Conservation (phyloP, 1,284 basidiomycete species). For the Gymnopus androsaceus region DNA sequence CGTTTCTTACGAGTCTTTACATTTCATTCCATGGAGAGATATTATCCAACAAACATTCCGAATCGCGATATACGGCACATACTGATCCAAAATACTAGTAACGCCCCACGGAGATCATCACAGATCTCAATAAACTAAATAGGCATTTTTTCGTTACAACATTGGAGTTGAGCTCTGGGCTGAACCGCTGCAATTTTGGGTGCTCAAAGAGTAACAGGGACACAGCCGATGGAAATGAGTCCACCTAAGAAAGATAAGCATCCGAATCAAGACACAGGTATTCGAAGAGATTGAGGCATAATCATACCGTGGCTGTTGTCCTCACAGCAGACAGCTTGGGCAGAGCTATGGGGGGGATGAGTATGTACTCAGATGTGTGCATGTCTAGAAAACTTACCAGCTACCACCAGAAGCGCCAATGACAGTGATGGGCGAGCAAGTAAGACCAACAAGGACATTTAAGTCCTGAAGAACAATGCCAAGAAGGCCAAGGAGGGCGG, state of each 20-base stretch:
- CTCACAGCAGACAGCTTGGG: constrained; percentile 11
- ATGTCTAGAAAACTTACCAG: constrained; percentile 33
- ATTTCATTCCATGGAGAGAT: too few species aligned
- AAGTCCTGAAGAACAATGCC: constrained; percentile 11
- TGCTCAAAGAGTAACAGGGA: constrained; percentile 24
- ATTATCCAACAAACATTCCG: too few species aligned
- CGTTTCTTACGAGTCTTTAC: too few species aligned
- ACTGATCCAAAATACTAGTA: too few species aligned
- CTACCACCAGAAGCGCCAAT: constrained; percentile 15
- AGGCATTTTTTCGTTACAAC: too few species aligned
- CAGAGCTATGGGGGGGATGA: neutral
- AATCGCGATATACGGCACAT: too few species aligned
- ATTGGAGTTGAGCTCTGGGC: too few species aligned
- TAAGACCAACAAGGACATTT: constrained; percentile 18
- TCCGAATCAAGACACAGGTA: neutral
- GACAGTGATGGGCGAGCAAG: constrained; percentile 25
- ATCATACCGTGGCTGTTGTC: constrained; percentile 11
- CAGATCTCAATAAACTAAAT: too few species aligned
- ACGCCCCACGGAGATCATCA: too few species aligned
- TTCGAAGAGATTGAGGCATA: neutral
- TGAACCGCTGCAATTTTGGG: too few species aligned
- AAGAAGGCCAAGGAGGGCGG: constrained; percentile 2
- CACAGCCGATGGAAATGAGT: constrained; percentile 29
- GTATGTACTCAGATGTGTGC: neutral
- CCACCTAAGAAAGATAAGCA: neutral